Conservation (phyloP, 192 early-diverging fungal genomes). For the Haplosporangium gracile region DNA sequence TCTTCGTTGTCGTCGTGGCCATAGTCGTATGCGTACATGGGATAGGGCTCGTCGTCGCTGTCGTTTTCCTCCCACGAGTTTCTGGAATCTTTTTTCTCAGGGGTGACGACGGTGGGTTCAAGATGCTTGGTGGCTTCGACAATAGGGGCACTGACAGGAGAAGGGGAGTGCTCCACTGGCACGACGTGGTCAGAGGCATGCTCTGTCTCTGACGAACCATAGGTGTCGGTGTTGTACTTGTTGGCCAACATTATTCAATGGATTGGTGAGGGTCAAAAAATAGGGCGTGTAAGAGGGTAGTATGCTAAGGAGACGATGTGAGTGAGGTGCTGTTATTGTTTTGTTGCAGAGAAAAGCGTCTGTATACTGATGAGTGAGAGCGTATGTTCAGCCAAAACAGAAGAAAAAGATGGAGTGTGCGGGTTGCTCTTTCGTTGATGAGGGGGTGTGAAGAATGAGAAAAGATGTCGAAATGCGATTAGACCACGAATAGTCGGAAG, state of each 20-base stretch:
- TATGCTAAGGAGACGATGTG: neutral
- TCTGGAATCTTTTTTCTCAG: conserved; percentile 25
- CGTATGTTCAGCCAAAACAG: neutral
- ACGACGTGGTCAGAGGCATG: conserved; percentile 9
- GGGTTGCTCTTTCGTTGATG: neutral
- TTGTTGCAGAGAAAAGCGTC: neutral
- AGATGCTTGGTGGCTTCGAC: conserved; percentile 9
- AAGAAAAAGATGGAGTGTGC: neutral
- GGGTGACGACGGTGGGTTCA: neutral
- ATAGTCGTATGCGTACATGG: conserved; percentile 25
- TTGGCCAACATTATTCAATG: conserved; percentile 37
- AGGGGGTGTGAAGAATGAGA: neutral
- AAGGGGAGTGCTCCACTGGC: neutral
- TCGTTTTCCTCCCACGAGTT: conserved; percentile 47
- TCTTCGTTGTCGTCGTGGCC: conserved; percentile 19
- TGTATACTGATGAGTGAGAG: neutral
- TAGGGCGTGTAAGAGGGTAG: neutral
- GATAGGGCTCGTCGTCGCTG: conserved; percentile 46
- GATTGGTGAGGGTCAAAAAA: neutral
- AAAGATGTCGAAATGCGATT: neutral
- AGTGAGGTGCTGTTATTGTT: neutral
- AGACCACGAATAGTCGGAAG: neutral
- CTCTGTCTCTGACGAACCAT: conserved; percentile 20
- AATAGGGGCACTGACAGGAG: neutral
- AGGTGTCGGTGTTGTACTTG: conserved; percentile 25